phyloP scores from a whole-genome alignment of 2,329 filamentous ascomycete species.

The Talaromyces funiculosus region DNA sequence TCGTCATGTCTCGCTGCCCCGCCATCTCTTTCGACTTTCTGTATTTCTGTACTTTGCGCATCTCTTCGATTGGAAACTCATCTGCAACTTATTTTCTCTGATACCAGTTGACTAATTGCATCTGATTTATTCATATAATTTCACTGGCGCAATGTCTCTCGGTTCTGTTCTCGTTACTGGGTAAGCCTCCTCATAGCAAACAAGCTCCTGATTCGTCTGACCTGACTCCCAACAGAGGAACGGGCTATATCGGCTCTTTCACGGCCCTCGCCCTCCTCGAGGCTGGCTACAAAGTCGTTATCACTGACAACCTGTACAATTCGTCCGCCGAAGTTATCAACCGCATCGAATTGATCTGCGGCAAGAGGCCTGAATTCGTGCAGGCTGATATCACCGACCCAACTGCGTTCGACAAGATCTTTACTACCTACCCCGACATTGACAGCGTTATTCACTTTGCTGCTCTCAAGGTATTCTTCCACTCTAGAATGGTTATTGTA shows the following conservation, averaged over 20 bases:
- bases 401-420: conserved; percentile 75
- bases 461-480: conserved; percentile 70
- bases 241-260: conserved; percentile 98
- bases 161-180: conserved; percentile 89
- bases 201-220: not conserved
- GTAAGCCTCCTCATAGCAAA: conserved; percentile 49
- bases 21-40: not conserved
- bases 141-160: conserved; percentile 57
- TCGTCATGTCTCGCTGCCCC: conserved; percentile 8
- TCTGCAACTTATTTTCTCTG: not conserved
- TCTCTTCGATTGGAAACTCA: not conserved
- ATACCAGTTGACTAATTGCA: not conserved
- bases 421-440: conserved; percentile 82
- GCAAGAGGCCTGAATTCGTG: conserved; percentile 80
- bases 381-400: conserved; percentile 85
- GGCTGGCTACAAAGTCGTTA: conserved; percentile 92
- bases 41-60: not conserved
- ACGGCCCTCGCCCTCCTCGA: conserved; percentile 86
- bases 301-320: conserved; percentile 96
- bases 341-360: conserved; percentile 88
- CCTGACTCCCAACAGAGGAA: conserved; percentile 61
- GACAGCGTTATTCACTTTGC: conserved; percentile 99
- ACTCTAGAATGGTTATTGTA: conserved; percentile 29
- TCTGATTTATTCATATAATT: not conserved
- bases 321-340: conserved; percentile 86